Percentiles rank a stretch among this genome's conserved stretches.
Conservation (phyloP, 257 asterid genomes). For the Salvia rosmarinus region DNA sequence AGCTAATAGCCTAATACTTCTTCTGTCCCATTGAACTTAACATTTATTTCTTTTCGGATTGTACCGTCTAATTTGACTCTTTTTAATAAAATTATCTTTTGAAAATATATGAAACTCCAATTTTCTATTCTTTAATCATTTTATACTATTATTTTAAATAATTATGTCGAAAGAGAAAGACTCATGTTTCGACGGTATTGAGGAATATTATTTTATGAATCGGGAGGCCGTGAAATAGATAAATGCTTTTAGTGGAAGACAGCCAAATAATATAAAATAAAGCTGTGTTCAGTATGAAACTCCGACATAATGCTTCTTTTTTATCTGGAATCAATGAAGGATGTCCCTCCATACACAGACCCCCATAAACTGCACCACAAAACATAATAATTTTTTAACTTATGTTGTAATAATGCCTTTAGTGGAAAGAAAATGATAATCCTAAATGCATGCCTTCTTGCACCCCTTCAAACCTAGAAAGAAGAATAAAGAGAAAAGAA, state of each 20-base stretch:
- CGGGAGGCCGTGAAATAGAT: not conserved
- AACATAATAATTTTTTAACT: conserved; percentile 14
- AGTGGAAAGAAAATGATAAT: conserved; percentile 4
- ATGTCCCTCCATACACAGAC: conserved; percentile 34
- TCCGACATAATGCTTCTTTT: conserved; percentile 36
- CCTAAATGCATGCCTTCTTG: conserved; percentile 12
- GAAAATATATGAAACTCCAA: too few relatives aligned
- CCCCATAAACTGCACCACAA: conserved; percentile 25
- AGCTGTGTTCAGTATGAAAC: not conserved
- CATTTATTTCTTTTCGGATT: too few relatives aligned
- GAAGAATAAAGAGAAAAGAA: not conserved
- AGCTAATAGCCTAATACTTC: too few relatives aligned
- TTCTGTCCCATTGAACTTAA: too few relatives aligned
- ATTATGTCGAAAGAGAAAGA: too few relatives aligned
- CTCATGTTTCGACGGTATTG: too few relatives aligned
- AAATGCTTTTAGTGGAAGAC: conserved; percentile 26
- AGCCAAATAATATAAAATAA: conserved; percentile 9
- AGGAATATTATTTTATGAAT: too few relatives aligned
- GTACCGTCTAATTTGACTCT: too few relatives aligned
- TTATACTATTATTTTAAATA: too few relatives aligned
- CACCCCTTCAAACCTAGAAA: not conserved
- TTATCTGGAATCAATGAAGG: conserved; percentile 30
- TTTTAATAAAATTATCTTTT: too few relatives aligned
- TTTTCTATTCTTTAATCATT: too few relatives aligned
- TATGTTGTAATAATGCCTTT: conserved; percentile 16